Evolutionary conservation across 1,284 basidiomycete species (phyloP).

Genomic region (Volvariella surrecta): DNA sequence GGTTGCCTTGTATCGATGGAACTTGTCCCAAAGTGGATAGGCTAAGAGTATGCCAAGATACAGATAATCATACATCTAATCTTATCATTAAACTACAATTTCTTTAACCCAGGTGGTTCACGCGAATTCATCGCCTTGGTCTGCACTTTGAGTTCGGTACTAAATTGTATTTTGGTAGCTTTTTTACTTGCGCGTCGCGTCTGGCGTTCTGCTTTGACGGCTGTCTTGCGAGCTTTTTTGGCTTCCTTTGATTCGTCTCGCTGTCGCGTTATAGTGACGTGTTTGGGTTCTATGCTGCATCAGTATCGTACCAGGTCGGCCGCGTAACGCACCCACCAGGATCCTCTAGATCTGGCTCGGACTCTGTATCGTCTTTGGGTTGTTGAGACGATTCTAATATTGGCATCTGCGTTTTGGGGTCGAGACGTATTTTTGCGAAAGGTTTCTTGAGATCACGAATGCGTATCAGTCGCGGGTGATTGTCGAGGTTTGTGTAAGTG

Average conservation of each 20-base stretch:
- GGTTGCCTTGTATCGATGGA: constrained; percentile 1
- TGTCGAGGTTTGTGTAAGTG: constrained; percentile 93
- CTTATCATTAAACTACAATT: constrained; percentile 21
- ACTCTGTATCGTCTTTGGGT: constrained; percentile 26
- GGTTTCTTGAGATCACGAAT: constrained; percentile 43
- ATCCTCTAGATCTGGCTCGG: constrained; percentile 17
- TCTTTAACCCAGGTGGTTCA: constrained; percentile 31
- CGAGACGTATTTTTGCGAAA: constrained; percentile 59
- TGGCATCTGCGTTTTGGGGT: constrained; percentile 73
- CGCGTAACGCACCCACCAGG: constrained; percentile 10
- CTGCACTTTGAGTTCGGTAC: constrained; percentile 68
- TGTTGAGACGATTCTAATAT: constrained; percentile 18
- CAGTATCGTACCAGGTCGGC: neutral
- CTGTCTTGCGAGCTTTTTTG: constrained; percentile 83
- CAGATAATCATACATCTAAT: constrained; percentile 1
- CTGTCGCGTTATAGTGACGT: constrained; percentile 54
- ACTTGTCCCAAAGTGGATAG: neutral
- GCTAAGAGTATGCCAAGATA: neutral
- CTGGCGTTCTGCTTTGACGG: constrained; percentile 77
- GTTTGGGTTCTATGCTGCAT: constrained; percentile 20
- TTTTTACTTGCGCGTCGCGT: constrained; percentile 78
- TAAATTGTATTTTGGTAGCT: constrained; percentile 67
- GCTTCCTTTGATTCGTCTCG: constrained; percentile 82
- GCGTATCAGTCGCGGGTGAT: constrained; percentile 83
- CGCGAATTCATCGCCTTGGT: constrained; percentile 43